Conservation (phyloP, 345 rosid species). For the Microcos paniculata region DNA sequence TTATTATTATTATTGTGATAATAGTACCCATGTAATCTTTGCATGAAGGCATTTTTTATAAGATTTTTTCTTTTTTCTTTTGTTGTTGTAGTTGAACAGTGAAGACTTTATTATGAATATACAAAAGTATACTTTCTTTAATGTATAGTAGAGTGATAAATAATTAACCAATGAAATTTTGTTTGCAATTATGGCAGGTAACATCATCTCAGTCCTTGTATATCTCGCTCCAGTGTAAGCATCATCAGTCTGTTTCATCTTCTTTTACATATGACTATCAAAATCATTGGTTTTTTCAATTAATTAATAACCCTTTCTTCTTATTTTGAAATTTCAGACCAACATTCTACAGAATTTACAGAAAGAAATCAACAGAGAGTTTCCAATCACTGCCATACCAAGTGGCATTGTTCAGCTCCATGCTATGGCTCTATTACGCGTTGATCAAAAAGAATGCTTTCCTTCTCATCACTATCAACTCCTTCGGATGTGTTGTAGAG, state of each 20-base stretch:
- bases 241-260: not conserved
- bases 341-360: conserved; percentile 71
- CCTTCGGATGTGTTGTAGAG: conserved; percentile 74
- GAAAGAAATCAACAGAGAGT: conserved; percentile 68
- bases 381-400: conserved; percentile 83
- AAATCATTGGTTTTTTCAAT: not conserved
- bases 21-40: not conserved
- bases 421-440: conserved; percentile 94
- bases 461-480: conserved; percentile 82
- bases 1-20: not conserved
- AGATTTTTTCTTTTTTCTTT: too few relatives aligned
- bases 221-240: conserved; percentile 91
- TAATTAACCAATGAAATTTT: conserved; percentile 16
- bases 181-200: conserved; percentile 46
- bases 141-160: not conserved
- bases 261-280: not conserved
- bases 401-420: conserved; percentile 83
- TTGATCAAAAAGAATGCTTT: conserved; percentile 49
- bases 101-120: not conserved
- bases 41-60: conserved; percentile 4
- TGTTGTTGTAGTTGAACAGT: not conserved
- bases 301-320: not conserved
- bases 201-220: conserved; percentile 65
- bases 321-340: conserved; percentile 43
- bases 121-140: not conserved